Base-by-base conservation (phyloP, 1,139 yeast species). In the Saccharomyces hybrid region DNA sequence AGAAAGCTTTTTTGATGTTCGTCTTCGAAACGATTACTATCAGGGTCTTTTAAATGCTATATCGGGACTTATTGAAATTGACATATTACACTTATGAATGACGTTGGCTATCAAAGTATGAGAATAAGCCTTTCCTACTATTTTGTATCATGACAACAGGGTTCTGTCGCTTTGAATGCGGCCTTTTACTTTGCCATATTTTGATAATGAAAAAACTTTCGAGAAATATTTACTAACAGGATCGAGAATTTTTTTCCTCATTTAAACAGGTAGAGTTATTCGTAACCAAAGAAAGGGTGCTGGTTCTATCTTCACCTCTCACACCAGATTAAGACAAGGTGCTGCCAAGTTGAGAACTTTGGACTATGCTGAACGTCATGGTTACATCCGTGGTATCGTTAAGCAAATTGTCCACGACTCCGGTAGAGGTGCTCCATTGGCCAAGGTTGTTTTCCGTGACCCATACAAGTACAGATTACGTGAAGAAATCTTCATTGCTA, bases 261-360 rank as follows among this genome's bases (percentile, higher is more conserved):
- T 55, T 54, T 26, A 46, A 54, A 74, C 75, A 86, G 98, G 99
- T 88, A 93, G 99, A 87, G 99, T 95, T 82, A 95, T 95, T 84
- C 96, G 99, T 84, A 93, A 95, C 86, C 99, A 95, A 88, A 91
- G 99, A 89, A 95, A 95, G 84, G 98, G 98, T 86, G 98, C 97
- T 81, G 99, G 99, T 76, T 91, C 98, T 75, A 90, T 95, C 85
- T 95, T 95, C 90, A 88, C 96, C 78, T 85, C 99, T 74, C 96
- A 91, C 93, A 93, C 98, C 84, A 93, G 98, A 82, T 89, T 95
- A 79, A 89, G 99, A 87, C 88, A 95, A 83, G 99, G 99, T 78
- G 98, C 99, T 76, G 99, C 99, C 78, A 93, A 91, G 88, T 87
- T 91, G 78, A 89, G 99, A 86, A 87, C 96, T 76, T 87, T 93